Conservation (phyloP, 208 protist species). For the Leishmania gerbilli region DNA sequence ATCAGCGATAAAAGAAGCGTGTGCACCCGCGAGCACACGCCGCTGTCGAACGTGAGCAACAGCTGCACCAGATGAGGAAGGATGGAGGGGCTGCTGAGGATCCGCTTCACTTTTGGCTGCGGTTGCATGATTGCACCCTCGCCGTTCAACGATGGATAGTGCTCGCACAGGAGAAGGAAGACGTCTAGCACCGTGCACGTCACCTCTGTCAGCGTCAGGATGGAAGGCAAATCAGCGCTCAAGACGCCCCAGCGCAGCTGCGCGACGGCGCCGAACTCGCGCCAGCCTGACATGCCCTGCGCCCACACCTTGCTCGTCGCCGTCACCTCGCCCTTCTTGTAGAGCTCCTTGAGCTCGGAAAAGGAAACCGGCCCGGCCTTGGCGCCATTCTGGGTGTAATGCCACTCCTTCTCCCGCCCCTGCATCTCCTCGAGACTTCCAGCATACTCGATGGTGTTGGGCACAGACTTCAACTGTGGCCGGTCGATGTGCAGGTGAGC, state of each 20-base stretch:
- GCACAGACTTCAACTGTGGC: constrained; percentile 65
- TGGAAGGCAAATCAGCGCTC: constrained; percentile 44
- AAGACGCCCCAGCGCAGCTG: constrained; percentile 94
- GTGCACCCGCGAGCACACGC: constrained; percentile 81
- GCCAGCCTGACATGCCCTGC: constrained; percentile 94
- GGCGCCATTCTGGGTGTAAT: constrained; percentile 54
- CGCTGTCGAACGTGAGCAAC: constrained; percentile 92
- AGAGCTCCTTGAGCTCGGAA: constrained; percentile 61
- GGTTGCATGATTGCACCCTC: constrained; percentile 92
- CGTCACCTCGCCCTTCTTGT: constrained; percentile 47
- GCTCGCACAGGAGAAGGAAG: constrained; percentile 83
- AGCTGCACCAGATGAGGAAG: constrained; percentile 95
- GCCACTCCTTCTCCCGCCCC: constrained; percentile 91
- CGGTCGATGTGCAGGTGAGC: constrained; percentile 94
- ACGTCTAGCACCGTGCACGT: constrained; percentile 91
- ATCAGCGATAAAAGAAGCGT: constrained; percentile 86
- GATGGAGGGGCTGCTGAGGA: constrained; percentile 74
- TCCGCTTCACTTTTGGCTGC: constrained; percentile 90
- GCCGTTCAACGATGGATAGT: constrained; percentile 86
- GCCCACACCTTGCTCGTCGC: constrained; percentile 92
- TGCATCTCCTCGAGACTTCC: constrained; percentile 58
- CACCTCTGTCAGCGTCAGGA: constrained; percentile 90
- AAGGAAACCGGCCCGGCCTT: constrained; percentile 73
- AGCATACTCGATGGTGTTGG: constrained; percentile 84
- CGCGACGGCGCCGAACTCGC: constrained; percentile 75